These are phyloP conservation scores for Globisporangium cylindrosporum DNA, from an alignment of 352 stramenopile genomes.

Conservation along the genomic window DNA sequence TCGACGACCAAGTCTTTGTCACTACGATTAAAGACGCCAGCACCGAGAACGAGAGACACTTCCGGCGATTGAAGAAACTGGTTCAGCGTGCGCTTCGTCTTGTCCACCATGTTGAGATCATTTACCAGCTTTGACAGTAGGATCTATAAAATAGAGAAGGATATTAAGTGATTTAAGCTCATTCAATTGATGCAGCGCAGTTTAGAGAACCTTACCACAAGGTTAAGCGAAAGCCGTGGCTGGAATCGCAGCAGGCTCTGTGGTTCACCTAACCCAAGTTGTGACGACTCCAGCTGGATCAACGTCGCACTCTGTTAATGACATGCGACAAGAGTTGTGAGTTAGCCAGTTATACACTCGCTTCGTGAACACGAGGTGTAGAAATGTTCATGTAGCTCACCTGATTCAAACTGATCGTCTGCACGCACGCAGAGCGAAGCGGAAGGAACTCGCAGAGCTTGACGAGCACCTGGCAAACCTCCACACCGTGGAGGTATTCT, in stretches of 20 bases:
- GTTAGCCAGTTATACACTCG: neutral
- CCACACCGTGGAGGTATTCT: slow-evolving; percentile 66
- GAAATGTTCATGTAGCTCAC: slow-evolving; percentile 19
- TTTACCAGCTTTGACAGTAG: slow-evolving; percentile 51
- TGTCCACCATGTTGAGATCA: slow-evolving; percentile 54
- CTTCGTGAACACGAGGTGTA: neutral
- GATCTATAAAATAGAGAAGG: slow-evolving; percentile 29
- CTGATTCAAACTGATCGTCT: slow-evolving; percentile 72
- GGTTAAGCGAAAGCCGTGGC: slow-evolving; percentile 62
- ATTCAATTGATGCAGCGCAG: neutral
- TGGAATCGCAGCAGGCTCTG: slow-evolving; percentile 54
- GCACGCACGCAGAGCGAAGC: slow-evolving; percentile 48
- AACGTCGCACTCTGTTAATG: slow-evolving; percentile 49
- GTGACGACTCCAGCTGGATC: slow-evolving; percentile 62
- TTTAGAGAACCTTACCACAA: slow-evolving; percentile 45
- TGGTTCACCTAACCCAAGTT: slow-evolving; percentile 46
- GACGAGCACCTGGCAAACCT: slow-evolving; percentile 55
- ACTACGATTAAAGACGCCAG: slow-evolving; percentile 55
- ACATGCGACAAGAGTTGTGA: neutral
- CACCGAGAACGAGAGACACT: slow-evolving; percentile 53
- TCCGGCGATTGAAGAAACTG: slow-evolving; percentile 77
- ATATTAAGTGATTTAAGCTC: neutral
- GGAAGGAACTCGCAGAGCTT: slow-evolving; percentile 50
- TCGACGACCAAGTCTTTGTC: slow-evolving; percentile 73
- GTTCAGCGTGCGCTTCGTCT: slow-evolving; percentile 59